A percentile compares a stretch with the other conserved stretches of the same genome.
These are phyloP conservation scores for Harringtonia aguacate DNA, from an alignment of 2,329 filamentous ascomycete genomes.

Conservation along the genomic window DNA sequence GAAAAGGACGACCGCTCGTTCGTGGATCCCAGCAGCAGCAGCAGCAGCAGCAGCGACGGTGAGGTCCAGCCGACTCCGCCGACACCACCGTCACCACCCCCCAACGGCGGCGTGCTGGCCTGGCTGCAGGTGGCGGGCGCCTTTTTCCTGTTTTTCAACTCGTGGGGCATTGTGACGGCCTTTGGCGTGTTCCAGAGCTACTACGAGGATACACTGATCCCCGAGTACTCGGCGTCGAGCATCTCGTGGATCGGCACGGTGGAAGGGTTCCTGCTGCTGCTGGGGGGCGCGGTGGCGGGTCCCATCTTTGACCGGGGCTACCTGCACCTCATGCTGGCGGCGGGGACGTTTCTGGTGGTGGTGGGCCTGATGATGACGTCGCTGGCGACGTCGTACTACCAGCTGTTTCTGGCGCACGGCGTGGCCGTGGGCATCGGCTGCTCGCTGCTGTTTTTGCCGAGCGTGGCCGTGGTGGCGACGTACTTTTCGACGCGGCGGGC, in stretches of 20 bases:
- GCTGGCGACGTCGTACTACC: conserved; percentile 27
- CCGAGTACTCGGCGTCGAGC: conserved; percentile 16
- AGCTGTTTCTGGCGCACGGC: conserved; percentile 30
- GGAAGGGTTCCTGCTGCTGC: conserved; percentile 32
- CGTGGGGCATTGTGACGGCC: conserved; percentile 32
- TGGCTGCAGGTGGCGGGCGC: conserved; percentile 3
- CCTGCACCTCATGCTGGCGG: conserved; percentile 25
- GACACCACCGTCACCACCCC: no score
- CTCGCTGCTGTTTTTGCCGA: conserved; percentile 26
- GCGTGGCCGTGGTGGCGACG: conserved; percentile 25
- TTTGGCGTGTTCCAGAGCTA: conserved; percentile 47
- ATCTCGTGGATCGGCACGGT: conserved; percentile 37
- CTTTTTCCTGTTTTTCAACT: conserved; percentile 44
- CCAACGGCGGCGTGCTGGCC: conserved; percentile 1
- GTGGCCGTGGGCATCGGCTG: conserved; percentile 30
- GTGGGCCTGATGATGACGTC: conserved; percentile 34
- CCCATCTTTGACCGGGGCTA: conserved; percentile 36
- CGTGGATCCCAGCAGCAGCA: no score
- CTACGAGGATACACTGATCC: conserved; percentile 28
- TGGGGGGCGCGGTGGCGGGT: conserved; percentile 29
- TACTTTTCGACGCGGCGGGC: conserved; percentile 28
- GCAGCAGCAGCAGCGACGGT: no score
- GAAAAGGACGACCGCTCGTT: no score
- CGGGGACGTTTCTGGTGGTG: conserved; percentile 29
- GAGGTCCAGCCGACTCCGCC: no score